phyloP scores from a whole-genome alignment of 495 filamentous ascomycete genomes.

The Beverwykella pulmonaria region DNA sequence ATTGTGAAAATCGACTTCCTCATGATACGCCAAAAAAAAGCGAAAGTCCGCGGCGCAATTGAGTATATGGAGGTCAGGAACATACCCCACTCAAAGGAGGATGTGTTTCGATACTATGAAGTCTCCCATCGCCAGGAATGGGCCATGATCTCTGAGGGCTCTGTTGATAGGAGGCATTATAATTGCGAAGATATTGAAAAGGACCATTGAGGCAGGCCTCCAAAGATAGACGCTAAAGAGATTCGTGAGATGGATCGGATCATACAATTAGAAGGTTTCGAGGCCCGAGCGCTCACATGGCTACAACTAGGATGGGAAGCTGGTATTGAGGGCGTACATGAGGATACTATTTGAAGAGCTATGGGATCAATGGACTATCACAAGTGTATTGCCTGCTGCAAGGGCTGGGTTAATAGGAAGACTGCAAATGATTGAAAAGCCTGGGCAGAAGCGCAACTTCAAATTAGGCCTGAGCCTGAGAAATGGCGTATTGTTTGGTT shows the following conservation, averaged over 20 bases:
- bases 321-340: constrained; percentile 2
- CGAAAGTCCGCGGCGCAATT: constrained; percentile 2
- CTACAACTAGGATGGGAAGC: constrained; percentile 1
- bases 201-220: neutral
- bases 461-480: neutral
- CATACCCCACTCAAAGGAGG: constrained; percentile 3
- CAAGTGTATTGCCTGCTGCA: constrained; percentile 1
- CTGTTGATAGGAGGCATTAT: neutral
- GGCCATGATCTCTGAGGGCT: neutral
- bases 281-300: constrained; percentile 8
- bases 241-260: neutral
- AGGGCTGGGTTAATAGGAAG: neutral
- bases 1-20: neutral
- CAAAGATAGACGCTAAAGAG: neutral
- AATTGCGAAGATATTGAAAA: neutral
- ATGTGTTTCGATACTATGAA: constrained; percentile 12
- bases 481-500: neutral
- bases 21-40: constrained; percentile 7
- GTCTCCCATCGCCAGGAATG: constrained; percentile 5
- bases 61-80: constrained; percentile 6
- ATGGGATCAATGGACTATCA: constrained; percentile 12
- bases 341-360: neutral
- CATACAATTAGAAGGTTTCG: constrained; percentile 10
- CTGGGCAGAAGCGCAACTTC: neutral
- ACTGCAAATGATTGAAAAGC: neutral